Evolutionary conservation across 2,329 filamentous ascomycete genomes (phyloP), one percentile per base, ranked within the genome.

Genomic region (Paecilomyces sp.): DNA sequence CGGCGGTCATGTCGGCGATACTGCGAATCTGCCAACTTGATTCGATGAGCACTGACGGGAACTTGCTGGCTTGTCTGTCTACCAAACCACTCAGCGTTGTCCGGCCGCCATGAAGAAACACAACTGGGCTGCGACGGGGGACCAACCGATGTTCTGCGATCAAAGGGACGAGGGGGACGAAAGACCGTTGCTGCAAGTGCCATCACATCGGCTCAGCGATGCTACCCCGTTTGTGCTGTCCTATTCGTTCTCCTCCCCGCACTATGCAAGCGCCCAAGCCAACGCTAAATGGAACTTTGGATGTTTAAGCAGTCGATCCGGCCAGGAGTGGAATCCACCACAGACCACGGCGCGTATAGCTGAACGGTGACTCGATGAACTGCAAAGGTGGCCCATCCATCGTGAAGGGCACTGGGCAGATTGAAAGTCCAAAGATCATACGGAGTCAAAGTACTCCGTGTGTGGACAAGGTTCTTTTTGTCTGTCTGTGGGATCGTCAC

Each of bases 181-280:
- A 64, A 61, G 63, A 61, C 54, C 31, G 58, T 62, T 60, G 59
- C 67, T 74, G 71, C 71, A 73, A 67, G 69, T 66, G 63, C 62
- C 64, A 72, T 74, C 71, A 74, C 65, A 62, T 66, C 60, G 47
- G 51, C 51, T 31, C 56, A 54, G 59, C 50, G 50, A 51, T 30
- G 47, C 30, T 2, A 31, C 12, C 24, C 50, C 30, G 25, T 36
- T 55, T 61, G 34, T 25, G 60, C 24, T 18, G 13, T 58, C 41
- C 69, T 60, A 73, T 74, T 72, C 65, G 70, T 18, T 57, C 59
- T 66, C 8, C 54, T 22, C 50, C 33, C 30, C 30, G 53, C 15
- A 50, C 61, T 59, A 54, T 67, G 57, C 64, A 72, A 70, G 71
- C 71, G 70, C 71, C 67, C 67, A 53, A 53, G 11, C 51, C 51